Percentiles rank a stretch among this genome's conserved stretches.
These are phyloP conservation scores for Pneumocystis murina DNA, from an alignment of 1,139 yeast genomes.

Conservation along the genomic window DNA sequence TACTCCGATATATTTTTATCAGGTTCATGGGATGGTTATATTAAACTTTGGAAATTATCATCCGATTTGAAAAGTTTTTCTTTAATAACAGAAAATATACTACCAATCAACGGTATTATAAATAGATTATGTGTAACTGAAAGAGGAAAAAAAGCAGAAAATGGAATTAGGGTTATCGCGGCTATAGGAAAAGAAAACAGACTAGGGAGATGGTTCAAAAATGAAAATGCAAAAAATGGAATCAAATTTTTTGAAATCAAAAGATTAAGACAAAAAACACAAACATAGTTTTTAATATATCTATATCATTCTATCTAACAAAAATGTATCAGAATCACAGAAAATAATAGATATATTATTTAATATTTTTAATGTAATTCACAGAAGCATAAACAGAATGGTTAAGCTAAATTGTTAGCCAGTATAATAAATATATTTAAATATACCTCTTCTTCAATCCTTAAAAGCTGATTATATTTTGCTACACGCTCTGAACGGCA, in stretches of 20 bases:
- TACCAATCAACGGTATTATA: conserved; percentile 13
- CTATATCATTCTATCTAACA: not conserved
- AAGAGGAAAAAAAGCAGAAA: conserved; percentile 10
- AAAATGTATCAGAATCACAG: not conserved
- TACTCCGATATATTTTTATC: conserved; percentile 68
- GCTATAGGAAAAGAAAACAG: conserved; percentile 15
- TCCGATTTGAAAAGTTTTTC: conserved; percentile 31
- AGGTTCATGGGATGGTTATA: conserved; percentile 74
- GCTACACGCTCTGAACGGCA: conserved; percentile 99
- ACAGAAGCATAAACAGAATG: not conserved
- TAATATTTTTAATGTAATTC: not conserved
- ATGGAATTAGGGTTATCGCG: conserved; percentile 8
- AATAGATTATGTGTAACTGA: conserved; percentile 14
- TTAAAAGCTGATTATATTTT: conserved; percentile 81
- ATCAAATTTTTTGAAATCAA: not conserved
- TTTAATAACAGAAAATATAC: conserved; percentile 7
- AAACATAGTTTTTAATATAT: not conserved
- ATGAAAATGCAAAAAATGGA: conserved; percentile 11
- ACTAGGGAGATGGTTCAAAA: conserved; percentile 15
- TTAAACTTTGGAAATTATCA: conserved; percentile 63
- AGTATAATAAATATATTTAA: not conserved
- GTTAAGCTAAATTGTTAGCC: not conserved
- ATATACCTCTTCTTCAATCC: conserved; percentile 71
- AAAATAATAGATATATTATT: not conserved
- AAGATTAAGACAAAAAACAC: not conserved